A percentile compares a stretch with the other conserved stretches of the same genome.
Conservation (phyloP, 108 stramenopile species). For the Epithemia pelagica region DNA sequence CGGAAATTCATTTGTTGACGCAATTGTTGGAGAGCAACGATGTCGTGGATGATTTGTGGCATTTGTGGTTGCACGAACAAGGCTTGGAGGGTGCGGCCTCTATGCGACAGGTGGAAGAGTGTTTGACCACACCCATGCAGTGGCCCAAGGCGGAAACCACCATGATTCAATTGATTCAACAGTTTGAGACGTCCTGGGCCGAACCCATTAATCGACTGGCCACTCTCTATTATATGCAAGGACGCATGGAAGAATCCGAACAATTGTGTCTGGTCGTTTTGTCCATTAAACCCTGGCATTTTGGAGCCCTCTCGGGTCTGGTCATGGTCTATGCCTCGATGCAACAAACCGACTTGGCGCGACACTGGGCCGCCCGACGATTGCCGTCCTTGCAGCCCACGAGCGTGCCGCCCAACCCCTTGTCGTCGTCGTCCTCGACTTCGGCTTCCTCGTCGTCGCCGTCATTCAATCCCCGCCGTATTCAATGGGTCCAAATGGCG, state of each 20-base stretch:
- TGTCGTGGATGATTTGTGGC: slow-evolving; percentile 26
- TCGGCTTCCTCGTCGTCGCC: slow-evolving; percentile 6
- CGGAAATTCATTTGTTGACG: slow-evolving; percentile 32
- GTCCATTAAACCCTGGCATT: slow-evolving; percentile 68
- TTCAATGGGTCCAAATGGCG: slow-evolving; percentile 33
- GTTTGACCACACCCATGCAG: slow-evolving; percentile 21
- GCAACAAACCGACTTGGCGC: slow-evolving; percentile 35
- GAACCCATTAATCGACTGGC: slow-evolving; percentile 78
- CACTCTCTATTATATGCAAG: slow-evolving; percentile 54
- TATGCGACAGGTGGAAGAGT: slow-evolving; percentile 19
- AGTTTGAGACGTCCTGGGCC: slow-evolving; percentile 53
- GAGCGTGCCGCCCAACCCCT: too few relatives aligned
- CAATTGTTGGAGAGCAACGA: slow-evolving; percentile 26
- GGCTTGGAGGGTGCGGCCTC: slow-evolving; percentile 23
- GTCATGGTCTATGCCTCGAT: slow-evolving; percentile 51
- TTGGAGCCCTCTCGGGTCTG: slow-evolving; percentile 71
- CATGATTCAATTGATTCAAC: slow-evolving; percentile 38
- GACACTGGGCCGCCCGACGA: slow-evolving; percentile 49
- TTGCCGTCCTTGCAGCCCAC: slow-evolving; percentile 32
- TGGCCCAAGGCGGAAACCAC: slow-evolving; percentile 49
- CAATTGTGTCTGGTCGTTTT: slow-evolving; percentile 53
- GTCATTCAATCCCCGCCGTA: slow-evolving; percentile 25
- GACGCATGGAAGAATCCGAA: slow-evolving; percentile 44
- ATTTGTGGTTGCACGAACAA: slow-evolving; percentile 50
- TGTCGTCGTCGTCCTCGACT: too few relatives aligned